Base-by-base conservation (phyloP, 2,329 filamentous ascomycete species). In the Ascochyta lentis region DNA sequence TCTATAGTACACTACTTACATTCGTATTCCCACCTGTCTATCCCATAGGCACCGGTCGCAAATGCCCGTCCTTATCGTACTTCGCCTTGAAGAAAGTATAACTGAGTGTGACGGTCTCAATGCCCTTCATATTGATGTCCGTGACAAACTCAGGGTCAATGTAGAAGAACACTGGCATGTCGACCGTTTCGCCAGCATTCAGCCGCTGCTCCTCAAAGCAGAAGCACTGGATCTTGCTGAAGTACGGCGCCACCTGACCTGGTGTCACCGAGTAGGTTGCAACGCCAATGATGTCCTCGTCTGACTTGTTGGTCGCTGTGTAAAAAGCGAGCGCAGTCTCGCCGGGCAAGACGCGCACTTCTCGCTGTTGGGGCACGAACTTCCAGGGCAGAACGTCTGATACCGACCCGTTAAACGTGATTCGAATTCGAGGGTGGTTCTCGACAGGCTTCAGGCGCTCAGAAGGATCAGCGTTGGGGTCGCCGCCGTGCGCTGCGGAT, bases 131-230 rank as follows among this genome's bases (percentile, higher is more conserved):
- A 62, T 90, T 93, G 47, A 94, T 81, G 76, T 99, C 95, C 66
- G 90, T 93, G 56, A 94, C 83, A 79, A 99, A 89, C 72, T 98
- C 95, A 0, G 95, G 95, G 72, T 99, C 95, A 63, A 99, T 90
- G 77, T 98, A 99, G 79, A 99, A 99, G 78, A 99, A 99, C 0
- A 99, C 96, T 0, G 95, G 96, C 96, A 99, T 99, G 76, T 99
- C 95, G 49, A 99, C 95, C 40, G 92, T 95, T 83, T 99, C 96
- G 40, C 94, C 93, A 6, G 93, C 93, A 73, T 95, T 94, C 63
- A 99, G 78, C 59, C 96, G 84, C 83, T 99, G 95, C 75, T 84
- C 94, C 80, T 99, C 95, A 70, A 99, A 99, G 77, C 95, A 99
- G 78, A 99, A 99, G 73, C 95, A 99, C 78, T 99, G 95, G 41